Conservation (phyloP, 768 basidiomycete species). For the Psilocybe tampanensis region DNA sequence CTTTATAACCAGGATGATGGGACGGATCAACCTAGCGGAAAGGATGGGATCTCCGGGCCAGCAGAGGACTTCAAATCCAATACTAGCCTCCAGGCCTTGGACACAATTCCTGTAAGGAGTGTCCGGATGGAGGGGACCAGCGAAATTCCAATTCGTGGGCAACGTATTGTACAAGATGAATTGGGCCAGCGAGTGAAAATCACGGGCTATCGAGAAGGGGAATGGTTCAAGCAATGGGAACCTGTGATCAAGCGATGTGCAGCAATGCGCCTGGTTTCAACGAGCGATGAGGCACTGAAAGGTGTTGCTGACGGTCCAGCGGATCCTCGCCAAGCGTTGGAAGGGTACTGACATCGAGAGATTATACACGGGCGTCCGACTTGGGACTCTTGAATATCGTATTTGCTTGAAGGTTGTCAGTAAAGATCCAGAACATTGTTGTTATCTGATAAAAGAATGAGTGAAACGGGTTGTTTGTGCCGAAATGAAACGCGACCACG, state of each 20-base stretch:
- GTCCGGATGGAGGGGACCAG: not conserved
- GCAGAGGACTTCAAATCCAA: not conserved
- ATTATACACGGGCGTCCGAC: too few relatives aligned
- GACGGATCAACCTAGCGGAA: not conserved
- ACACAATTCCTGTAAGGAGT: too few relatives aligned
- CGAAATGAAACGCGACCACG: too few relatives aligned
- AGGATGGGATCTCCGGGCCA: too few relatives aligned
- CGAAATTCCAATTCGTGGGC: not conserved
- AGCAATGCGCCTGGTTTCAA: constrained; percentile 37
- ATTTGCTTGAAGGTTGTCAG: too few relatives aligned
- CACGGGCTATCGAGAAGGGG: constrained; percentile 64
- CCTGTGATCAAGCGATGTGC: constrained; percentile 63
- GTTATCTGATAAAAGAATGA: too few relatives aligned
- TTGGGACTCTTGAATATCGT: too few relatives aligned
- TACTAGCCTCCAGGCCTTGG: not conserved
- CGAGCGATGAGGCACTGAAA: not conserved
- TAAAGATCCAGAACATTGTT: too few relatives aligned
- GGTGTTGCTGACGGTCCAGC: not conserved
- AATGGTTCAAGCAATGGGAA: constrained; percentile 81
- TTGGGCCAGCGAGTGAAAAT: constrained; percentile 34
- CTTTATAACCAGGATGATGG: constrained; percentile 13
- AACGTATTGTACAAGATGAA: constrained; percentile 23
- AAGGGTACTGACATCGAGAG: not conserved
- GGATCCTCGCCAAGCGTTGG: not conserved
- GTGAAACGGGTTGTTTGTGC: too few relatives aligned